Conservation (phyloP, 768 basidiomycete species). For the Cubamyces lactineus region DNA sequence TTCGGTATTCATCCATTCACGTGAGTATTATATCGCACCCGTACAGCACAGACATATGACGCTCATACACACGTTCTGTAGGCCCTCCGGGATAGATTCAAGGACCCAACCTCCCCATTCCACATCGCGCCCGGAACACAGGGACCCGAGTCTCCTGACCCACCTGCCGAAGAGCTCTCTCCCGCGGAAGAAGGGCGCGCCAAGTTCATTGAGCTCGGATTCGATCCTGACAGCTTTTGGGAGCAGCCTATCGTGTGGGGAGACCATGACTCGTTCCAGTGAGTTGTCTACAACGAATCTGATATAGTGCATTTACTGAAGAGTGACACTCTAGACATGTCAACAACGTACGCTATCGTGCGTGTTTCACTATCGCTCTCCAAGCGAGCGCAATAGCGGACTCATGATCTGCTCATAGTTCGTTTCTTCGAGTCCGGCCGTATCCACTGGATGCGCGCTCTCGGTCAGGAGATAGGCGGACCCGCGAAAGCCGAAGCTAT, state of each 20-base stretch:
- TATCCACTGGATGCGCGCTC: constrained; percentile 63
- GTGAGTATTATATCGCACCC: not conserved
- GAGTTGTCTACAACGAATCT: constrained; percentile 32
- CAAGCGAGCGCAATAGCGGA: not conserved
- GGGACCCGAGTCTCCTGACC: constrained; percentile 64
- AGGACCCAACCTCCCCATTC: constrained; percentile 67
- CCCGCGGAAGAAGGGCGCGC: constrained; percentile 43
- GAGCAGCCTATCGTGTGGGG: constrained; percentile 82
- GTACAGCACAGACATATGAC: too few relatives aligned
- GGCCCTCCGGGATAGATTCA: constrained; percentile 65
- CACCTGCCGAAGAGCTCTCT: constrained; percentile 32
- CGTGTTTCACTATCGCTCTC: constrained; percentile 25
- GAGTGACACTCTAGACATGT: constrained; percentile 59
- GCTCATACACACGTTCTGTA: constrained; percentile 27
- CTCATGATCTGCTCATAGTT: constrained; percentile 40
- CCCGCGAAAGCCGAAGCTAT: constrained; percentile 56
- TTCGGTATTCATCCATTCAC: constrained; percentile 11
- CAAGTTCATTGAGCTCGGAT: constrained; percentile 51
- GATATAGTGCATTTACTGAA: not conserved
- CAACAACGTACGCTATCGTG: constrained; percentile 77
- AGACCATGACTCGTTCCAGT: constrained; percentile 80
- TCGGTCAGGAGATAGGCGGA: constrained; percentile 66
- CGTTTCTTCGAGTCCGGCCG: constrained; percentile 76
- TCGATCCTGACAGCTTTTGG: constrained; percentile 71
- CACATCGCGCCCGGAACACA: constrained; percentile 59